Evolutionary conservation across 1,284 basidiomycete species (phyloP), one percentile per base, ranked within the genome.

Genomic region (Volvariella volvacea): DNA sequence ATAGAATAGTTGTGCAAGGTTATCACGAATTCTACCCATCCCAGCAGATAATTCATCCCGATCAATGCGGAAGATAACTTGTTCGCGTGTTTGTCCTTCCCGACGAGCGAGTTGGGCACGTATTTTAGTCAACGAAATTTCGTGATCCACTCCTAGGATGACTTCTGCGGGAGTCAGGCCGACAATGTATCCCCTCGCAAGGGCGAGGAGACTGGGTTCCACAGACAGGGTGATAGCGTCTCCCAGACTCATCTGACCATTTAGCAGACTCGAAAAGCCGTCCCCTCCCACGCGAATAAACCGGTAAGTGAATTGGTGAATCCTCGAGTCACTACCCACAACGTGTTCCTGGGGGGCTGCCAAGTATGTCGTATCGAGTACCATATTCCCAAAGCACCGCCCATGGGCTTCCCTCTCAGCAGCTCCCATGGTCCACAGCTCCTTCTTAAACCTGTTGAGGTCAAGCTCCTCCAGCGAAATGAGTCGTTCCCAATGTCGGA

Each of bases 361-460:
- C 22, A 36, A 20, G 34, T 43, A 47, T n/a, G 33, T 15, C 7
- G 47, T 46, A 49, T 81, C 77, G 21, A 95, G 64, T 28, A 80
- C 60, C 92, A 97, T 93, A 45, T 76, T 67, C 40, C 76, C 71
- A 55, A 95, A 88, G 55, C 91, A 92, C 48, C 90, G 71, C 1
- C 93, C 93, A 39, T 74, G 76, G 44, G 68, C 73, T 60, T 94
- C 89, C 38, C 96, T 77, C 52, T 91, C 83, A 2, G 64, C 66
- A 0, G 92, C 90, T 4, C 78, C 76, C 76, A 96, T 80, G 0
- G 90, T 95, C 95, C 95, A 99, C 6, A 99, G 72, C 57, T 99
- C 94, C 50, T 88, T 88, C 52, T 84, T 80, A 63, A 91, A 89
- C 12, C 86, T 76, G 9, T 83, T 66, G 8, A 88, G 71, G 53